Evolutionary conservation across 192 early-diverging fungal species (phyloP).

Genomic region (Coemansia sp.): DNA sequence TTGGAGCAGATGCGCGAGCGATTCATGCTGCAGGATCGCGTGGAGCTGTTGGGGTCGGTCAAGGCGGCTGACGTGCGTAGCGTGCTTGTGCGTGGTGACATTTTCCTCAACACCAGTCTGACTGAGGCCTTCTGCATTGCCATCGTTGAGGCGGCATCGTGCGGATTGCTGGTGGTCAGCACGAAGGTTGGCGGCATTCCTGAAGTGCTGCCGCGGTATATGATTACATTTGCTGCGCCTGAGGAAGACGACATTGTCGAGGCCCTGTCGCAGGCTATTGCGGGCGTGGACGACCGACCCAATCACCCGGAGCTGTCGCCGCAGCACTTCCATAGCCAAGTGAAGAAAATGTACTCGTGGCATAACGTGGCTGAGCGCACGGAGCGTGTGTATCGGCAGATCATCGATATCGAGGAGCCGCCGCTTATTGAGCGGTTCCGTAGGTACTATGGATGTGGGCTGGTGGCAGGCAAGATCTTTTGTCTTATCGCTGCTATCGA

Average conservation of each 20-base stretch:
- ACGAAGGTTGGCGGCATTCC: slow-evolving; percentile 97
- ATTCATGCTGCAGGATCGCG: slow-evolving; percentile 88
- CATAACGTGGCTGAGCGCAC: slow-evolving; percentile 92
- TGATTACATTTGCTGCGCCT: slow-evolving; percentile 90
- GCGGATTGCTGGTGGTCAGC: slow-evolving; percentile 91
- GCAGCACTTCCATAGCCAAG: slow-evolving; percentile 73
- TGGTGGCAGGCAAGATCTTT: slow-evolving; percentile 89
- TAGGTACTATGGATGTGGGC: slow-evolving; percentile 86
- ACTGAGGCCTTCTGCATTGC: slow-evolving; percentile 99
- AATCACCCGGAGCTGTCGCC: slow-evolving; percentile 66
- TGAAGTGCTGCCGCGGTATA: slow-evolving; percentile 89
- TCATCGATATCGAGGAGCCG: slow-evolving; percentile 66
- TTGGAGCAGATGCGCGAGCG: slow-evolving; percentile 97
- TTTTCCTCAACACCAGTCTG: slow-evolving; percentile 96
- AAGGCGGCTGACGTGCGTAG: slow-evolving; percentile 80
- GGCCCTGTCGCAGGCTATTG: slow-evolving; percentile 72
- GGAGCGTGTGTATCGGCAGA: slow-evolving; percentile 77
- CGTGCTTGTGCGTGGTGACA: slow-evolving; percentile 89
- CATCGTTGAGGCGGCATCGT: slow-evolving; percentile 97
- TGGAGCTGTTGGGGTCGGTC: slow-evolving; percentile 84
- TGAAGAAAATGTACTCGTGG: slow-evolving; percentile 97
- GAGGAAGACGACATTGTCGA: slow-evolving; percentile 81
- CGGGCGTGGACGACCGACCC: slow-evolving; percentile 57
- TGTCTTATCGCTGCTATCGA: slow-evolving; percentile 88
- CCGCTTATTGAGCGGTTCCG: slow-evolving; percentile 79